A percentile compares a stretch with the other conserved stretches of the same genome.
phyloP scores from a whole-genome alignment of 345 rosid species.

The Microcos paniculata region DNA sequence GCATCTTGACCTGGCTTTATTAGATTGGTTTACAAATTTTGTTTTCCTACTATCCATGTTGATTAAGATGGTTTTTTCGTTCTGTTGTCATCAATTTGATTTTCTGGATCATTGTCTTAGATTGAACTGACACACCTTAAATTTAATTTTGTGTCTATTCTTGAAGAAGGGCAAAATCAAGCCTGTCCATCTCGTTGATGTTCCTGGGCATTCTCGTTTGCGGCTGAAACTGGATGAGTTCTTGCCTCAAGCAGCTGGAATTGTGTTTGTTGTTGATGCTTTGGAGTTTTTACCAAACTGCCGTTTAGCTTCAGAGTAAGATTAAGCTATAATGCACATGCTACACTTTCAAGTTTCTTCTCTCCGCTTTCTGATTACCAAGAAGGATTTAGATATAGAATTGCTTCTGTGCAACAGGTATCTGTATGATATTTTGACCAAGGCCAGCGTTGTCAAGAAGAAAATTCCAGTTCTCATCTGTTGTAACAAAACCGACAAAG shows the following conservation, averaged over 20 bases:
- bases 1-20: constrained; percentile 12
- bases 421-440: constrained; percentile 85
- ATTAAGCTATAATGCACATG: constrained; percentile 14
- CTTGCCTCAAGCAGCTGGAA: constrained; percentile 82
- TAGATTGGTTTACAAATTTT: background rate
- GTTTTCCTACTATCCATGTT: background rate
- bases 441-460: constrained; percentile 67
- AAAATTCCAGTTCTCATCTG: constrained; percentile 76
- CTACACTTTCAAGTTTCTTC: constrained; percentile 12
- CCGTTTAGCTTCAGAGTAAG: constrained; percentile 76
- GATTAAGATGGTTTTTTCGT: background rate
- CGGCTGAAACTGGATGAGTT: constrained; percentile 76
- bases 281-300: constrained; percentile 84
- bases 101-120: background rate
- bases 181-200: constrained; percentile 87
- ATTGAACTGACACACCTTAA: background rate
- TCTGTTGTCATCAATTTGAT: background rate
- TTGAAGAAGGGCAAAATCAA: constrained; percentile 63
- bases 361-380: background rate
- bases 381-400: constrained; percentile 6
- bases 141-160: constrained; percentile 6
- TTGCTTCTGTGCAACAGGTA: constrained; percentile 49
- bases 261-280: constrained; percentile 86
- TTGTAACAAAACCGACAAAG: constrained; percentile 93
- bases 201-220: constrained; percentile 94